phyloP scores from a whole-genome alignment of 257 asterid species.

The Solanum etuberosum region DNA sequence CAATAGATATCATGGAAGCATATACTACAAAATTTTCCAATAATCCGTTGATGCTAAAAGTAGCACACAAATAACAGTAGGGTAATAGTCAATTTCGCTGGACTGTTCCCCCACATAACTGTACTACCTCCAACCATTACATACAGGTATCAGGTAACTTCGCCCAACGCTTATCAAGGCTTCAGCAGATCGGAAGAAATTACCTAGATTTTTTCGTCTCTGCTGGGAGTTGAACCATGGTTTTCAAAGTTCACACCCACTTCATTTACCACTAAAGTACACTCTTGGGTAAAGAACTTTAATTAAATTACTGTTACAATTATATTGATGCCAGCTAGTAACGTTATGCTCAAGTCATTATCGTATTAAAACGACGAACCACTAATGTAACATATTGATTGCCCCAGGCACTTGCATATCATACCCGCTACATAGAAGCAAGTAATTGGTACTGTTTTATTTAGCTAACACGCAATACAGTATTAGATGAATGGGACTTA shows the following conservation, averaged over 20 bases:
- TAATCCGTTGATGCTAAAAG: neutral
- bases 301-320: neutral
- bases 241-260: neutral
- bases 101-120: neutral
- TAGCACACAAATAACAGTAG: neutral
- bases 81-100: neutral
- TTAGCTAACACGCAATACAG: neutral
- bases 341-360: neutral
- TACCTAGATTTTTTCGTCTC: neutral
- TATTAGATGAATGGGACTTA: constrained; percentile 16
- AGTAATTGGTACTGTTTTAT: neutral
- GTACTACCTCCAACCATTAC: neutral
- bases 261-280: neutral
- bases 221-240: neutral
- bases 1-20: neutral
- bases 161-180: neutral
- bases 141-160: neutral
- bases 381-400: neutral
- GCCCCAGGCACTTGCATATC: neutral
- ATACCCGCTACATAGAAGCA: neutral
- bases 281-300: neutral
- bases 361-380: neutral
- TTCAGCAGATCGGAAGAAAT: neutral
- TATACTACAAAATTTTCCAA: neutral
- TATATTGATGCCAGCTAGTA: neutral